A percentile compares a stretch with the other conserved stretches of the same genome.
Evolutionary conservation across 768 basidiomycete genomes (phyloP).

Genomic region (Suillus tomentosus): DNA sequence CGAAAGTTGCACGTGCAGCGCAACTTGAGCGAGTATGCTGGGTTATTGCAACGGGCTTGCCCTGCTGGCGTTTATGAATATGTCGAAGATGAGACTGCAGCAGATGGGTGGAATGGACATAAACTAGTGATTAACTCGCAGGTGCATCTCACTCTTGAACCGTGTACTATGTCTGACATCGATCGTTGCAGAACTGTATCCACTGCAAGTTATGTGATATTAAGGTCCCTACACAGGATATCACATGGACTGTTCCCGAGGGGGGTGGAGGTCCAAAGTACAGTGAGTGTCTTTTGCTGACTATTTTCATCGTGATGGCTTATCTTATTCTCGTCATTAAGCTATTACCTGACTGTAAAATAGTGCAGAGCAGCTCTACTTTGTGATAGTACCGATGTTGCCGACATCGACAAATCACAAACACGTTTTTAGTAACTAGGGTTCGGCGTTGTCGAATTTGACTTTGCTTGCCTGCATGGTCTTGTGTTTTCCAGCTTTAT

Average conservation of each 20-base stretch:
- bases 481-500: too few species aligned
- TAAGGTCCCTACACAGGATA: conserved; percentile 96
- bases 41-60: conserved; percentile 85
- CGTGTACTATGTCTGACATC: conserved; percentile 1
- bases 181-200: conserved; percentile 70
- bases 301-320: not conserved
- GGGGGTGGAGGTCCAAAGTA: conserved; percentile 97
- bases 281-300: conserved; percentile 49
- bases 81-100: conserved; percentile 64
- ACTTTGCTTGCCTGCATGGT: too few species aligned
- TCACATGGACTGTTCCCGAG: conserved; percentile 96
- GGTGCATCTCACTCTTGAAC: conserved; percentile 42
- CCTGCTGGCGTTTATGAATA: conserved; percentile 98
- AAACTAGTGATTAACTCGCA: conserved; percentile 96
- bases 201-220: conserved; percentile 96
- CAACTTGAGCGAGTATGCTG: conserved; percentile 82
- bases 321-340: not conserved
- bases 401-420: not conserved
- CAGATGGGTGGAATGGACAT: conserved; percentile 74
- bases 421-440: not conserved
- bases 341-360: conserved; percentile 1
- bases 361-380: not conserved
- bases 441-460: too few species aligned
- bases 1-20: conserved; percentile 67
- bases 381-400: not conserved